Evolutionary conservation across 192 early-diverging fungal species (phyloP), one percentile per base, ranked within the genome.

Genomic region (Coemansia biformis): DNA sequence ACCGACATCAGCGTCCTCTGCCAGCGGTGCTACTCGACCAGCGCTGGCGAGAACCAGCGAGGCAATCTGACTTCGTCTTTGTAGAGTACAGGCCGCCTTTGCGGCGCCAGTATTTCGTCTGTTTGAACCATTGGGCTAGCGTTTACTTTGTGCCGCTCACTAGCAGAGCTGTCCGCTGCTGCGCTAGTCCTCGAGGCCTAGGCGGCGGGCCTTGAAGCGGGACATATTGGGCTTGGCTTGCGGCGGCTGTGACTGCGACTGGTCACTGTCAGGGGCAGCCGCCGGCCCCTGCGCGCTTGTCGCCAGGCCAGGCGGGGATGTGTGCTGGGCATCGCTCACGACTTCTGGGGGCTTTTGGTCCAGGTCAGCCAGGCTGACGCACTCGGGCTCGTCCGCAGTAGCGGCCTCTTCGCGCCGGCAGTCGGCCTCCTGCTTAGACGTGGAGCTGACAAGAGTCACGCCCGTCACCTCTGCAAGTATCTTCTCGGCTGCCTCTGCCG

Each of bases 171-270:
- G n/a, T n/a, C n/a, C n/a, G n/a, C n/a, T n/a, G n/a, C n/a, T n/a
- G n/a, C n/a, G n/a, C 5, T 48, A 46, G 29, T 57, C 16, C 9
- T 64, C 50, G 4, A 71, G 51, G 0, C 63, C 71, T 16, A 74
- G 41, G n/a, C 71, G 59, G 43, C 55, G 48, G 6, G 59, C 59
- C 42, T 75, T 75, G 59, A 75, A 75, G n/a, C 63, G 64, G 4
- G 71, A 75, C 60, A 75, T 75, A 16, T 64, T 75, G 12, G 63
- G 63, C 21, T 58, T 63, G 8, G 50, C 10, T n/a, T n/a, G n/a
- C n/a, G n/a, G n/a, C n/a, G n/a, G n/a, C n/a, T n/a, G n/a, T n/a
- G n/a, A 13, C n/a, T n/a, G n/a, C n/a, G n/a, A n/a, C n/a, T n/a
- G n/a, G n/a, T n/a, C n/a, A n/a, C n/a, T n/a, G n/a, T n/a, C n/a